phyloP scores from a whole-genome alignment of 2,329 filamentous ascomycete genomes.

The Talaromyces sp. region DNA sequence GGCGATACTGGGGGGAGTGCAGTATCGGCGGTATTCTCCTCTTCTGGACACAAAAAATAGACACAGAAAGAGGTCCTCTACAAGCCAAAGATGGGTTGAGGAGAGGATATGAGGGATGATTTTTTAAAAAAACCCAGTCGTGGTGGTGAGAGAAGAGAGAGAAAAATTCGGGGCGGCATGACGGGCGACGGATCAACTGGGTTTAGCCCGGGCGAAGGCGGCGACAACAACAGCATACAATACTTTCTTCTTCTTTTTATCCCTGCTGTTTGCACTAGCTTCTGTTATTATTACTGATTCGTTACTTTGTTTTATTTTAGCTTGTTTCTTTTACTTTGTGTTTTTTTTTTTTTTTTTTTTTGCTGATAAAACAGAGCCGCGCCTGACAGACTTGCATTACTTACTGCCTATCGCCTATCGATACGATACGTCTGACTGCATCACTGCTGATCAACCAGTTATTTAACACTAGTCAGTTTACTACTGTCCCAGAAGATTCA shows the following conservation, averaged over 20 bases:
- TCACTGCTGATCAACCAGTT: background rate
- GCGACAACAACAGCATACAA: background rate
- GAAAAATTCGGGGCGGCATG: background rate
- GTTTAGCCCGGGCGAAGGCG: background rate
- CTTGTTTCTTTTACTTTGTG: background rate
- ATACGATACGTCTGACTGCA: background rate
- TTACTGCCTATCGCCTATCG: background rate
- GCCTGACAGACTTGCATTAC: background rate
- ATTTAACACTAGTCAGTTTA: background rate
- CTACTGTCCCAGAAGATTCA: background rate
- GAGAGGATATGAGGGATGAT: background rate
- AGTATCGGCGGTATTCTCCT: background rate
- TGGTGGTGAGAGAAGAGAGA: background rate
- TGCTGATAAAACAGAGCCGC: background rate
- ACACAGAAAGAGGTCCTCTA: background rate
- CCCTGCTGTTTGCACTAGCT: background rate
- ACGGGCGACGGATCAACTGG: background rate
- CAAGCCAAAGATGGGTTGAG: background rate
- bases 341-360: background rate
- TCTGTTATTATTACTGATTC: too few relatives aligned
- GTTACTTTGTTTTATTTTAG: background rate
- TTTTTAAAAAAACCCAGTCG: background rate
- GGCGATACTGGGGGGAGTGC: background rate
- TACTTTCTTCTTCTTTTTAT: background rate
- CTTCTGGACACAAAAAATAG: background rate